Conservation (phyloP, 768 basidiomycete genomes). For the Roridomyces roridus region DNA sequence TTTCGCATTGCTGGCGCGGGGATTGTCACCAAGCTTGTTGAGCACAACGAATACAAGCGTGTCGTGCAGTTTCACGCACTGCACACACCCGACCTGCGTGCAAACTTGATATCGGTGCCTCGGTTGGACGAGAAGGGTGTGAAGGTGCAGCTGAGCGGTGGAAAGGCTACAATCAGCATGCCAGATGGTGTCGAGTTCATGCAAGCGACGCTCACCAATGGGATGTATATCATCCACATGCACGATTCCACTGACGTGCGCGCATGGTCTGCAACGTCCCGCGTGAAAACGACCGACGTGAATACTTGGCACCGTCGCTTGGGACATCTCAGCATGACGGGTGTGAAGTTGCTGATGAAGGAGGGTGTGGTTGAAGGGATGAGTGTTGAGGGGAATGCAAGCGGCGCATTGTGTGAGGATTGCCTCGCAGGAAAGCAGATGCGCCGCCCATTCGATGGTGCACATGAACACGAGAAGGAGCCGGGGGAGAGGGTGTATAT, state of each 20-base stretch:
- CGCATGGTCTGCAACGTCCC: not conserved
- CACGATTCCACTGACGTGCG: not conserved
- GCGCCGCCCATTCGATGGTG: conserved; percentile 6
- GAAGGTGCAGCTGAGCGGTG: not conserved
- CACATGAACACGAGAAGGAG: conserved; percentile 4
- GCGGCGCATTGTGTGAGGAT: conserved; percentile 8
- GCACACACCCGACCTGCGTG: not conserved
- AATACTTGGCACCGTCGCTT: conserved; percentile 5
- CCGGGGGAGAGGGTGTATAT: conserved; percentile 9
- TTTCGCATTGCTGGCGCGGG: not conserved
- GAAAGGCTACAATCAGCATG: not conserved
- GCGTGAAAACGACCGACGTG: not conserved
- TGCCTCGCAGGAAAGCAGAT: conserved; percentile 3
- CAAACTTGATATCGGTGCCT: not conserved
- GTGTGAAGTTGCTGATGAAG: not conserved
- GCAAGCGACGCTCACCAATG: not conserved
- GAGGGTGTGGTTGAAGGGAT: not conserved
- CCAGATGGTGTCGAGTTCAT: not conserved
- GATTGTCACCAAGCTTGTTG: not conserved
- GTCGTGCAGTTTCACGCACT: not conserved
- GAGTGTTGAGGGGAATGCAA: not conserved
- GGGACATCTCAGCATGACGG: not conserved
- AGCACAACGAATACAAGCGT: not conserved
- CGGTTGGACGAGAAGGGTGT: not conserved
- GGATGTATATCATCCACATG: not conserved